Evolutionary conservation across 306 rosid species (phyloP), one percentile per base, ranked within the genome.

Genomic region (Dryas drummondii): DNA sequence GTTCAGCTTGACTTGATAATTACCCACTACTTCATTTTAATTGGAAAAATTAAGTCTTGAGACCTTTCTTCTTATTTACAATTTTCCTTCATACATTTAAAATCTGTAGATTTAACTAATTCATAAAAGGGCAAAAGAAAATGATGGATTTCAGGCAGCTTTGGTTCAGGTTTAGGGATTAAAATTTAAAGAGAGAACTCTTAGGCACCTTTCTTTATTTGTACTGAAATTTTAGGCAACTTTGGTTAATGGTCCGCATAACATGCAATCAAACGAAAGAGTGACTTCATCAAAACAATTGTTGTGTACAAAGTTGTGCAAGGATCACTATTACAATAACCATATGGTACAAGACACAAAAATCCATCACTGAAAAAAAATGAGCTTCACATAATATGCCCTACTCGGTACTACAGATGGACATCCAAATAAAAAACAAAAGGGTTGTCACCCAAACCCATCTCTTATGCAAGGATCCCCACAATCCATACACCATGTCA

Each of bases 381-480:
- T 10, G 16, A 59, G 7, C 10, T 60, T 70, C 65, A 22, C 60
- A 42, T 76, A 67, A 47, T 76, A 13, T 61, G 62, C 77, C 49
- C 81, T 82, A 82, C 70, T 83, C 19, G 76, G 50, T 83, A 80
- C 82, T 75, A 79, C 81, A 32, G 37, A 83, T 67, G 67, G 75
- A 67, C 61, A 66, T 69, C 65, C 69, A 66, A 66, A 65, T 53
- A 48, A 48, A 67, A 76, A 56, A 37, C 62, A 81, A 78, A 81
- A 48, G 79, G 64, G 66, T 72, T 76, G 60, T 75, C 72, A 75
- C 6, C 78, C 79, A 84, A 76, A 72, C 81, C 82, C 85, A 77
- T 51, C 59, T 67, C 72, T 53, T 79, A 84, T 84, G 84, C 90
- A 83, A 87, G 79, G 70, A 79, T 27, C 50, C 61, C 76, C 82